Base-by-base conservation (phyloP, 345 rosid species). In the Aquilaria malaccensis region DNA sequence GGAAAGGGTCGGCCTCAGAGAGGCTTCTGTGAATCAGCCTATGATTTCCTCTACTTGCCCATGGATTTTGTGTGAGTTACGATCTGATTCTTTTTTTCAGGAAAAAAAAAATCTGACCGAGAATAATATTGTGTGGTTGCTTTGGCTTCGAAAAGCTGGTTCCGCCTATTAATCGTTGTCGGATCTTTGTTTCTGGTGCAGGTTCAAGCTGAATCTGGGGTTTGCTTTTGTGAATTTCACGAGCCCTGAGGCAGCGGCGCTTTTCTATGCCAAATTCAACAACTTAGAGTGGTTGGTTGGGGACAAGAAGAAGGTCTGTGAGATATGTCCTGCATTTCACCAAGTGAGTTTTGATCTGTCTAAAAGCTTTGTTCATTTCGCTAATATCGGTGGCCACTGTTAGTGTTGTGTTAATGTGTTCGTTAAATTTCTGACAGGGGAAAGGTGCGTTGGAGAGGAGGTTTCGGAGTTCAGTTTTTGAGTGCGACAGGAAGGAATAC, bases 161-260 rank as follows among this genome's bases (percentile, higher is more conserved):
- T 54, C 7, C 11, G 13, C 37, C 13, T 54, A 54, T 10, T 10
- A 15, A 59, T 11, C 33, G 32, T 11, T 22, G 22, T 22, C 22
- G n/a, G 6, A 7, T 13, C 5, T 54, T 30, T 30, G 33, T 11
- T 30, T 30, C 11, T 51, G 12, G 7, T 62, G 15, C 57, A 62
- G 65, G 57, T 62, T 62, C 10, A n/a, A 41, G 2, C 41, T 62
- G 10, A 84, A 85, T 55, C 59, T 77, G n/a, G 90, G 90, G 0
- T 85, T 72, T 45, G 90, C 90, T 0, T 85, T 85, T 9, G 87
- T 82, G 1, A 85, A 82, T 41, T 85, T 85, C 65, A 82, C 90
- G 0, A 76, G 49, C 32, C n/a, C 67, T 0, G 55, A 13, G 0
- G 87, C 72, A 0, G 90, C 90, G 0, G 50, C 41, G 4, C 69